phyloP scores from a whole-genome alignment of 2,329 filamentous ascomycete species.

The Diplodia corticola region DNA sequence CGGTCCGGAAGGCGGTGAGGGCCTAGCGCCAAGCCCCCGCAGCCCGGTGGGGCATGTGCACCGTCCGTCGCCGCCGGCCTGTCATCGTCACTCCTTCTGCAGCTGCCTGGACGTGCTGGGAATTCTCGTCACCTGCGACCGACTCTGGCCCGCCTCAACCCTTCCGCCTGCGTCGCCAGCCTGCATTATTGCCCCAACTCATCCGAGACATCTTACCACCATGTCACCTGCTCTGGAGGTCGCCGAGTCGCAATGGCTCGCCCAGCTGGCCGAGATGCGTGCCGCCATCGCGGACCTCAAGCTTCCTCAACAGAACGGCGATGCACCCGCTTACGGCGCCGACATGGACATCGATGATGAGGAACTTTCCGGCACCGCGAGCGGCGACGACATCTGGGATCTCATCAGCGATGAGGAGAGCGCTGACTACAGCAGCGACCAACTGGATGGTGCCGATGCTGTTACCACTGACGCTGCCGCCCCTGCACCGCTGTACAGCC shows the following conservation, averaged over 20 bases:
- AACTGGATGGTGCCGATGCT: constrained; percentile 56
- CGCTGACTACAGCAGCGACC: constrained; percentile 64
- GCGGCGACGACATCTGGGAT: constrained; percentile 87
- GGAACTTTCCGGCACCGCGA: constrained; percentile 60
- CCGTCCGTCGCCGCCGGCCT: neutral
- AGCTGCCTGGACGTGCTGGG: neutral
- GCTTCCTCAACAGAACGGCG: constrained; percentile 50
- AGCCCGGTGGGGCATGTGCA: neutral
- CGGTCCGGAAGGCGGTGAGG: constrained; percentile 7
- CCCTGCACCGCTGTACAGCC: constrained; percentile 50
- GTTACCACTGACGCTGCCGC: constrained; percentile 28
- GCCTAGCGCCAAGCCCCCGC: neutral
- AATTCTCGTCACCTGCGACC: neutral
- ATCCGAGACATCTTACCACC: neutral
- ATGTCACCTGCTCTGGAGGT: constrained; percentile 45
- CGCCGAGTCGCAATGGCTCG: constrained; percentile 72
- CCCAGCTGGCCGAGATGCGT: constrained; percentile 83
- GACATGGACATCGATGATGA: constrained; percentile 68
- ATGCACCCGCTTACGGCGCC: constrained; percentile 54
- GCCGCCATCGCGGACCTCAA: constrained; percentile 75
- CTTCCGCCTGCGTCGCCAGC: neutral
- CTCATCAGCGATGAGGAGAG: constrained; percentile 76
- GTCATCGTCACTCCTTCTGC: neutral
- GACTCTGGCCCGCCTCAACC: neutral
- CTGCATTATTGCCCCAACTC: neutral